These are phyloP conservation scores for Mangifera indica DNA, from an alignment of 345 rosid genomes.

Conservation along the genomic window DNA sequence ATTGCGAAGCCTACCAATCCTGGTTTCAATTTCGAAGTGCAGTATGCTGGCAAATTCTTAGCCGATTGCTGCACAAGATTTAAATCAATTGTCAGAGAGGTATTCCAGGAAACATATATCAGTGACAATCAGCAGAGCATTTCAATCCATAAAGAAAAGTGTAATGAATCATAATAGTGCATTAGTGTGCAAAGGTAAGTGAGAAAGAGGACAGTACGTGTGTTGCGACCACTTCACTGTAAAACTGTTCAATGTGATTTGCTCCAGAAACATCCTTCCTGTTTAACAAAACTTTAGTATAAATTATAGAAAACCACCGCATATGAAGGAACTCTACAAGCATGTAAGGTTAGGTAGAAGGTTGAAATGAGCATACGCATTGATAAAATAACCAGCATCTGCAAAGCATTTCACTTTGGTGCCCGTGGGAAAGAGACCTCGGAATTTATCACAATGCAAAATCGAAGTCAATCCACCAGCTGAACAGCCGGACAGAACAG, in stretches of 20 bases:
- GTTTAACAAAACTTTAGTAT: conserved; percentile 19
- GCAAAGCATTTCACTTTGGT: conserved; percentile 86
- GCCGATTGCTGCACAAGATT: conserved; percentile 60
- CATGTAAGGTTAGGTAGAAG: conserved; percentile 15
- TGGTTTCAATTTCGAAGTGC: conserved; percentile 66
- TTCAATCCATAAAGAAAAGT: not conserved
- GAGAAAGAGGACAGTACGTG: conserved; percentile 51
- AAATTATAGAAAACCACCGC: conserved; percentile 14
- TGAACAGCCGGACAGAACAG: conserved; percentile 90
- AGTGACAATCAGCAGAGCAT: conserved; percentile 6
- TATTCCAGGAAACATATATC: not conserved
- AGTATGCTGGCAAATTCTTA: conserved; percentile 71
- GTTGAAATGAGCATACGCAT: conserved; percentile 56
- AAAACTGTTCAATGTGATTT: conserved; percentile 54
- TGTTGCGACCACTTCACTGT: conserved; percentile 62
- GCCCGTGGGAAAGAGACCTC: conserved; percentile 58
- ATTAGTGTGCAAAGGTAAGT: not conserved
- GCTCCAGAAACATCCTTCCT: conserved; percentile 83
- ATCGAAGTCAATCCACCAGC: conserved; percentile 94
- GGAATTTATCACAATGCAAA: conserved; percentile 86
- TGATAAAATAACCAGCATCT: conserved; percentile 94
- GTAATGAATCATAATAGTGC: not conserved
- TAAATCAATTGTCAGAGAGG: conserved; percentile 4
- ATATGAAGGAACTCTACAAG: not conserved
- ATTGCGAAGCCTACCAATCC: conserved; percentile 41